These are phyloP conservation scores for Penicillium verrucosum DNA, from an alignment of 2,329 filamentous ascomycete species.

Conservation along the genomic window DNA sequence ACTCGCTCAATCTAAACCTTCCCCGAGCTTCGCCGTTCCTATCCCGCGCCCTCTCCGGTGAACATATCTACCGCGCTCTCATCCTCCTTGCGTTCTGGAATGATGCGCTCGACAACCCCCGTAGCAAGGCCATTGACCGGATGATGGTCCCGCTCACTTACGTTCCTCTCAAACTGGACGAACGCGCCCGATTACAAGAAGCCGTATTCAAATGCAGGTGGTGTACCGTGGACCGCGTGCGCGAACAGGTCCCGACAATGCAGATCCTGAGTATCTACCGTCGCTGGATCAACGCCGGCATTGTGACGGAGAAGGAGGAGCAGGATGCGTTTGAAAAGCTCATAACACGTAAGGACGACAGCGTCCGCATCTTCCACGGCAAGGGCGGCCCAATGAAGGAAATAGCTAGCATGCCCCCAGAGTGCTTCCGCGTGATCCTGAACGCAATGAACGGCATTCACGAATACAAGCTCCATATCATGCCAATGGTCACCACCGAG, in stretches of 20 bases:
- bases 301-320: constrained; percentile 21
- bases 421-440: neutral
- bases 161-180: constrained; percentile 21
- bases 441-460: constrained; percentile 1
- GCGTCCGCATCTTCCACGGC: constrained; percentile 16
- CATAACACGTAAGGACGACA: constrained; percentile 19
- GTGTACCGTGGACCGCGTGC: constrained; percentile 38
- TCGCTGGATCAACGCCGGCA: constrained; percentile 30
- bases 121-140: constrained; percentile 22
- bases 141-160: constrained; percentile 39
- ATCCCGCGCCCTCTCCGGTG: constrained; percentile 38
- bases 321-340: constrained; percentile 20
- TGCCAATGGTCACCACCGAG: constrained; percentile 18
- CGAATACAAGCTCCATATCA: constrained; percentile 23
- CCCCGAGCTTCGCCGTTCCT: constrained; percentile 43
- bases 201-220: constrained; percentile 38
- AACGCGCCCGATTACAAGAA: constrained; percentile 35
- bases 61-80: constrained; percentile 41
- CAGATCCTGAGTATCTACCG: constrained; percentile 34
- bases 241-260: constrained; percentile 34
- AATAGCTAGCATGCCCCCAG: neutral
- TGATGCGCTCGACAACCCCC: constrained; percentile 15
- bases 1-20: constrained; percentile 46
- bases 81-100: constrained; percentile 43
- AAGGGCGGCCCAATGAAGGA: neutral